These are phyloP conservation scores for Macrocybe gigantea DNA, from an alignment of 768 basidiomycete species.

Conservation along the genomic window DNA sequence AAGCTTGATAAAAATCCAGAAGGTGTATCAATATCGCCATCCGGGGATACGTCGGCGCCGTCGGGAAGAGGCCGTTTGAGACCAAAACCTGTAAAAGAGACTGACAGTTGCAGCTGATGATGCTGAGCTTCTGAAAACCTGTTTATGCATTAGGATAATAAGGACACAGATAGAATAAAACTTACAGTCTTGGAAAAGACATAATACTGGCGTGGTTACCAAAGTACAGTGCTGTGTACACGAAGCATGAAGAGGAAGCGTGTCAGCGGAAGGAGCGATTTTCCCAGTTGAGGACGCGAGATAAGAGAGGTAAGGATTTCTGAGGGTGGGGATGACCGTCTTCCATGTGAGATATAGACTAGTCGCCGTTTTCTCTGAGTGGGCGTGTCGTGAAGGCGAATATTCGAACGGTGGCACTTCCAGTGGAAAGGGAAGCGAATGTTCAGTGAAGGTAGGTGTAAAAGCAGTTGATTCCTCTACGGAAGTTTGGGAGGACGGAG, in stretches of 20 bases:
- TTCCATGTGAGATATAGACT: conserved; percentile 4
- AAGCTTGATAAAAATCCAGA: conserved; percentile 22
- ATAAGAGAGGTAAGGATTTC: conserved; percentile 3
- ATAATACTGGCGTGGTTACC: conserved; percentile 4
- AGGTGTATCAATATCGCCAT: conserved; percentile 20
- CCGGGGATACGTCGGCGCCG: conserved; percentile 15
- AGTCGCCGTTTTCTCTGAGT: neutral
- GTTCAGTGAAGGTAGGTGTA: too few relatives aligned
- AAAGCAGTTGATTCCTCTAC: too few relatives aligned
- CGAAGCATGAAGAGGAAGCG: neutral
- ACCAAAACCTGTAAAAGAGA: conserved; percentile 17
- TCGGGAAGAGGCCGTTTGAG: conserved; percentile 25
- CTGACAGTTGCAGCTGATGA: conserved; percentile 16
- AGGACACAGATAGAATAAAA: neutral
- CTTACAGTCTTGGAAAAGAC: conserved; percentile 10
- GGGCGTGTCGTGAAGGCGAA: neutral
- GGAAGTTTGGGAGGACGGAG: too few relatives aligned
- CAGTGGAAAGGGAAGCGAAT: too few relatives aligned
- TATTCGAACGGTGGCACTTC: neutral
- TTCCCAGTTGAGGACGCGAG: neutral
- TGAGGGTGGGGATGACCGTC: neutral
- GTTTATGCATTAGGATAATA: neutral
- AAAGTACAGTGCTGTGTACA: neutral
- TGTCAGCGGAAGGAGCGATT: neutral
- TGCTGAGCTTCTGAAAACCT: conserved; percentile 12